Percentiles rank a stretch among this genome's conserved stretches.
Evolutionary conservation across 768 basidiomycete species (phyloP).

Genomic region (Russula sp.): DNA sequence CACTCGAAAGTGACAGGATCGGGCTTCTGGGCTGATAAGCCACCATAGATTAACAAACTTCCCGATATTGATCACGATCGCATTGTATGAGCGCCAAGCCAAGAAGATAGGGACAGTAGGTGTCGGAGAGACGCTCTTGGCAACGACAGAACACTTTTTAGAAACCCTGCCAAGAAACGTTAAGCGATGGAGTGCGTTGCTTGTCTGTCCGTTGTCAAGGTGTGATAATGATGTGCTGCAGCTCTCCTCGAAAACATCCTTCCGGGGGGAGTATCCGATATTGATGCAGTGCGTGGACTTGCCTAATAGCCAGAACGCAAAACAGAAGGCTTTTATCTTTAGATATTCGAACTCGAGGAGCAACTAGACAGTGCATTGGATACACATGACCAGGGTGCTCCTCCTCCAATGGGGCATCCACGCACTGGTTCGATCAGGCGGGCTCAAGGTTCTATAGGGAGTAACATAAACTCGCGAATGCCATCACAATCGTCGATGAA

Average conservation of each 20-base stretch:
- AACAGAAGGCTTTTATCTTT: not conserved
- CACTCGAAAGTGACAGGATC: not conserved
- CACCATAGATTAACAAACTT: slow-evolving; percentile 64
- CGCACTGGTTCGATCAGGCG: slow-evolving; percentile 28
- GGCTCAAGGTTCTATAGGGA: slow-evolving; percentile 2
- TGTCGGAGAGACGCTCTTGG: slow-evolving; percentile 66
- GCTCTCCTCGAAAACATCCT: slow-evolving; percentile 69
- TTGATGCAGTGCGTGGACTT: slow-evolving; percentile 52
- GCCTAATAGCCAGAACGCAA: not conserved
- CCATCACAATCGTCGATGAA: slow-evolving; percentile 9
- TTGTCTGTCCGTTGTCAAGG: not conserved
- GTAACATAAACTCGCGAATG: not conserved
- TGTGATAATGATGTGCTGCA: slow-evolving; percentile 27
- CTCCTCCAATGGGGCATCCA: slow-evolving; percentile 26
- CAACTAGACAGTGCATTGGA: slow-evolving; percentile 55
- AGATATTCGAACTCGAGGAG: slow-evolving; percentile 79
- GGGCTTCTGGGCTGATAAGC: not conserved
- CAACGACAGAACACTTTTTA: slow-evolving; percentile 58
- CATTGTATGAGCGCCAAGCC: slow-evolving; percentile 80
- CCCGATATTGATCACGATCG: slow-evolving; percentile 72
- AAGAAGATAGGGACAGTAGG: slow-evolving; percentile 56
- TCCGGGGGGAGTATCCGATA: slow-evolving; percentile 63
- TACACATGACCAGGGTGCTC: slow-evolving; percentile 32
- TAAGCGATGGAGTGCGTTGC: slow-evolving; percentile 61
- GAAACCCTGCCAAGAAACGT: slow-evolving; percentile 72